phyloP scores from a whole-genome alignment of 495 filamentous ascomycete genomes.

The Melanomma pulvis-pyrius region DNA sequence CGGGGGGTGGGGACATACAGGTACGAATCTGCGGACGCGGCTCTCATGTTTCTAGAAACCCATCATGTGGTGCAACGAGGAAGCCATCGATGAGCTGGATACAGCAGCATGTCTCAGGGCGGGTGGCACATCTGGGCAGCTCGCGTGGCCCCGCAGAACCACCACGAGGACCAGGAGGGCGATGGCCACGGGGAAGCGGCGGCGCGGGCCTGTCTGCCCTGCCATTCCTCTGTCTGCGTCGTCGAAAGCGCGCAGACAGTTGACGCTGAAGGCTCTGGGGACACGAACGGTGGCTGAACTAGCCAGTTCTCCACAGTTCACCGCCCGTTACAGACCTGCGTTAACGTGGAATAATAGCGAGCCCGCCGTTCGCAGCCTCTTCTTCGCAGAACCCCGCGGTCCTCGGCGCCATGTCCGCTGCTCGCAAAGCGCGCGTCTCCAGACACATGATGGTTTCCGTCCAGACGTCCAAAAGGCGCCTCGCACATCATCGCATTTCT shows the following conservation, averaged over 20 bases:
- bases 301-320: conserved; percentile 9
- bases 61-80: conserved; percentile 11
- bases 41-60: conserved; percentile 9
- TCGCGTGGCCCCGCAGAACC: conserved; percentile 4
- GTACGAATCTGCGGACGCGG: conserved; percentile 31
- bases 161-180: neutral
- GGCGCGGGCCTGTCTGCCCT: neutral
- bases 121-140: conserved; percentile 14
- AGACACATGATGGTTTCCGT: neutral
- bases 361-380: neutral
- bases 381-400: neutral
- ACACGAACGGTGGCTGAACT: conserved; percentile 3
- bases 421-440: neutral
- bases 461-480: neutral
- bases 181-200: neutral
- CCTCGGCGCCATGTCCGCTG: neutral
- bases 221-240: neutral
- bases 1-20: conserved; percentile 35
- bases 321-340: neutral
- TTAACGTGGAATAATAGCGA: neutral
- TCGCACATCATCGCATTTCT: conserved; percentile 8
- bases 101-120: conserved; percentile 16
- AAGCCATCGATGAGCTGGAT: conserved; percentile 18
- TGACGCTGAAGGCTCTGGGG: conserved; percentile 1
- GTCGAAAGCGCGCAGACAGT: neutral